Evolutionary conservation across 2,329 filamentous ascomycete species (phyloP).

Genomic region (Fusarium concolor): DNA sequence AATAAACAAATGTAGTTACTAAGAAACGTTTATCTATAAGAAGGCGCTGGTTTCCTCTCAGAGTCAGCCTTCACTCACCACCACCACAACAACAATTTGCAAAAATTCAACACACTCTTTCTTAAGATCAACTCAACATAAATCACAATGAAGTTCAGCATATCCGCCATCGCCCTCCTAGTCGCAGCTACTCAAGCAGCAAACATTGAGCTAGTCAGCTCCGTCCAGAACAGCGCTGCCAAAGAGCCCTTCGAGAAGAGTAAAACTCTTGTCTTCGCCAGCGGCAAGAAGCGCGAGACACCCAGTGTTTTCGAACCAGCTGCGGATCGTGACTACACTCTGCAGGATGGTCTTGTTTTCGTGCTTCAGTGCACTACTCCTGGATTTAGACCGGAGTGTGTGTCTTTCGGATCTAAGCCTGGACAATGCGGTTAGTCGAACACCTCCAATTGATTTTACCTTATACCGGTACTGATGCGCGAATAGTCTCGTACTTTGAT

Average conservation of each 20-base stretch:
- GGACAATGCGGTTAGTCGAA: constrained; percentile 2
- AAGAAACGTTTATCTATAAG: too few relatives aligned
- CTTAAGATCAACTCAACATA: background rate
- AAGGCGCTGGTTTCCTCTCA: too few relatives aligned
- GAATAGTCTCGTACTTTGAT: background rate
- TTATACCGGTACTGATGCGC: background rate
- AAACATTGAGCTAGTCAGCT: background rate
- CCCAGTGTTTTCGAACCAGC: background rate
- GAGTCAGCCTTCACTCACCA: background rate
- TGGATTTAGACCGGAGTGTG: background rate
- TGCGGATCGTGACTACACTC: background rate
- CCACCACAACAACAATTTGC: background rate
- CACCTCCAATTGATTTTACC: background rate
- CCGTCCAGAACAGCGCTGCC: constrained; percentile 3
- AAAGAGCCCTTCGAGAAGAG: background rate
- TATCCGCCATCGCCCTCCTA: background rate
- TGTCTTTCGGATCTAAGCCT: background rate
- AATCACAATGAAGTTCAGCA: background rate
- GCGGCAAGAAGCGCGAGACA: background rate
- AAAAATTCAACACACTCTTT: background rate
- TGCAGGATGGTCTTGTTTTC: background rate
- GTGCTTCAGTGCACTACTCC: background rate
- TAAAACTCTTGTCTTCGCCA: background rate
- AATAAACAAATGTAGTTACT: too few relatives aligned
- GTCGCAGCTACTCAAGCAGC: background rate